These are phyloP conservation scores for Ustulina deusta DNA, from an alignment of 2,329 filamentous ascomycete species.

Conservation along the genomic window DNA sequence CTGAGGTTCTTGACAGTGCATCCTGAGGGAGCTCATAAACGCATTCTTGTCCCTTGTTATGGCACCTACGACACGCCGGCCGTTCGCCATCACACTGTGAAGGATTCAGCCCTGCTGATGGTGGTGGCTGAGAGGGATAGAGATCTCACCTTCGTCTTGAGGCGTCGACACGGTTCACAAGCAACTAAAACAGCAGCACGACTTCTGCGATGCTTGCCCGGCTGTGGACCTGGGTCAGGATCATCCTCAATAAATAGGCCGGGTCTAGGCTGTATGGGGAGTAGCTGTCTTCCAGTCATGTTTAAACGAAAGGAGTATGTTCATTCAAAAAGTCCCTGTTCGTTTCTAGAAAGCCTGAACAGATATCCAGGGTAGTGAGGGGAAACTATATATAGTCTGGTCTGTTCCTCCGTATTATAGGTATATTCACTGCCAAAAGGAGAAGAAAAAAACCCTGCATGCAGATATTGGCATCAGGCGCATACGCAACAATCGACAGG, in stretches of 20 bases:
- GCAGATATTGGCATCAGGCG: not conserved
- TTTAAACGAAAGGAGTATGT: not conserved
- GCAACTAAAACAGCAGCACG: conserved; percentile 25
- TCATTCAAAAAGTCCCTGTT: not conserved
- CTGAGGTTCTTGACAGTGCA: conserved; percentile 23
- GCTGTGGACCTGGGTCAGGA: not conserved
- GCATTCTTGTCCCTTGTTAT: conserved; percentile 23
- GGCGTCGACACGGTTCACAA: conserved; percentile 36
- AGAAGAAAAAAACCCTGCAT: no score
- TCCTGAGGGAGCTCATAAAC: conserved; percentile 33
- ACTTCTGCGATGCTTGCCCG: not conserved
- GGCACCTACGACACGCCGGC: conserved; percentile 30
- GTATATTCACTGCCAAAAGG: not conserved
- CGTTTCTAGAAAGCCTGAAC: conserved; percentile 1
- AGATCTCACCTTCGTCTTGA: conserved; percentile 31
- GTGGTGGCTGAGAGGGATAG: not conserved
- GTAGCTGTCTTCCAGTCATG: conserved; percentile 25
- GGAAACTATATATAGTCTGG: not conserved
- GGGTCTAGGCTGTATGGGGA: conserved; percentile 31
- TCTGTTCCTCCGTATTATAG: not conserved
- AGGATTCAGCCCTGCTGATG: not conserved
- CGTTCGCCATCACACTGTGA: conserved; percentile 34
- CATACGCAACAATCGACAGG: not conserved
- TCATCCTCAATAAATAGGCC: not conserved
- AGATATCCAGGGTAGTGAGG: not conserved